phyloP scores from a whole-genome alignment of 2,329 filamentous ascomycete genomes.

The Pseudopithomyces maydicus region DNA sequence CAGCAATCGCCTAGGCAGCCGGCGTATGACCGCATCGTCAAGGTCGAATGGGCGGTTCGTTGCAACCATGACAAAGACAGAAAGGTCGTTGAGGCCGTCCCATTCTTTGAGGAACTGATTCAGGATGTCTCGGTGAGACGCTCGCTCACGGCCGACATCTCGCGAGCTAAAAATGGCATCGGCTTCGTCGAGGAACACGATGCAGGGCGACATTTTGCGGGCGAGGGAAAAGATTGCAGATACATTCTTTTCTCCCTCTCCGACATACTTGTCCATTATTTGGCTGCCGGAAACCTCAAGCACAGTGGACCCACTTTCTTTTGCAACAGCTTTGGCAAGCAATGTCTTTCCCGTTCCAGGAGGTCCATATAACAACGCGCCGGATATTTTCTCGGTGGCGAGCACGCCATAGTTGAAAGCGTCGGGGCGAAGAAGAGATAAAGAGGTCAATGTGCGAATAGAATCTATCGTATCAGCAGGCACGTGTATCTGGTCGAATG shows the following conservation, averaged over 20 bases:
- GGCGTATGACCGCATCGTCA: conserved; percentile 82
- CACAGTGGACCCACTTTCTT: conserved; percentile 69
- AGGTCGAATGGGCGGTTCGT: conserved; percentile 95
- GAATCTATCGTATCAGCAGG: conserved; percentile 82
- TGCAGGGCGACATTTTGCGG: conserved; percentile 86
- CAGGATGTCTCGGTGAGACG: conserved; percentile 83
- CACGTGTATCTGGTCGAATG: conserved; percentile 85
- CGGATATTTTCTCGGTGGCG: conserved; percentile 87
- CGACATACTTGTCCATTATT: conserved; percentile 95
- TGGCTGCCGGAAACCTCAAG: conserved; percentile 88
- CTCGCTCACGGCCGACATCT: conserved; percentile 66
- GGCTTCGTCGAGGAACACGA: conserved; percentile 97
- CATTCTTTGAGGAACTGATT: conserved; percentile 97
- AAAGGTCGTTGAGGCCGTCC: conserved; percentile 85
- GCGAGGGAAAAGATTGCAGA: conserved; percentile 89
- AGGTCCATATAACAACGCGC: conserved; percentile 84
- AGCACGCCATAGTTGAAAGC: conserved; percentile 97
- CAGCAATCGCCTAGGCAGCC: conserved; percentile 73
- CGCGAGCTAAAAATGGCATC: conserved; percentile 88
- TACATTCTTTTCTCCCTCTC: conserved; percentile 93
- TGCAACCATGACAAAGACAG: conserved; percentile 97
- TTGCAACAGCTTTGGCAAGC: conserved; percentile 68
- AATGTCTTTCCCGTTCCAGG: conserved; percentile 72
- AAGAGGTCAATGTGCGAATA: conserved; percentile 83
- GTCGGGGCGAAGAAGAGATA: conserved; percentile 85